Evolutionary conservation across 208 protist genomes (phyloP).

Genomic region (Crithidia bombi): DNA sequence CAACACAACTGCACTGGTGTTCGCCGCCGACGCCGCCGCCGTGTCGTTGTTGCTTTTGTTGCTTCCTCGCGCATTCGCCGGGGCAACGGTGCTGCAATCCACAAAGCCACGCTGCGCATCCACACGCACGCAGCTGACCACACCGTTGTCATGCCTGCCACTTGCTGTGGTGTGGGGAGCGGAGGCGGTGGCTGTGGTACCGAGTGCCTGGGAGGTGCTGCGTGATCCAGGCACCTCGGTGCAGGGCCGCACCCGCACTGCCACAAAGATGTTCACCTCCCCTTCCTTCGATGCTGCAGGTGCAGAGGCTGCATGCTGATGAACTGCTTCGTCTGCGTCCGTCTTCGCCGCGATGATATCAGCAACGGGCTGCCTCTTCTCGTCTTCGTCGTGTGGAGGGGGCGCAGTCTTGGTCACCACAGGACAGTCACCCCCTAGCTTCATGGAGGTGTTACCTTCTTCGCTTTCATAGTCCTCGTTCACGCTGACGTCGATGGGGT

Average conservation of each 20-base stretch:
- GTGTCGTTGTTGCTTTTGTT: background rate
- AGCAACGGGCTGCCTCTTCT: background rate
- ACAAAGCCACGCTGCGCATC: slow-evolving; percentile 24
- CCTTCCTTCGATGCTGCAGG: slow-evolving; percentile 4
- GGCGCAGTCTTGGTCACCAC: background rate
- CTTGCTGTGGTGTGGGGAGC: background rate
- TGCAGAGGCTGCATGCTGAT: background rate
- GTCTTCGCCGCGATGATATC: background rate
- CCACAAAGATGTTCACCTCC: slow-evolving; percentile 32
- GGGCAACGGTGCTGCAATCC: slow-evolving; percentile 29
- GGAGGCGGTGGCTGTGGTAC: too few relatives aligned
- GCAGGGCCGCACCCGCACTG: slow-evolving; percentile 54
- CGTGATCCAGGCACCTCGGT: background rate
- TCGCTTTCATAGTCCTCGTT: too few relatives aligned
- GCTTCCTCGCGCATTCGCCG: background rate
- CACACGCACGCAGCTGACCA: slow-evolving; percentile 27
- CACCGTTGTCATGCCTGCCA: background rate
- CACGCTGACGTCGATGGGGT: background rate
- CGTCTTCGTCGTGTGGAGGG: background rate
- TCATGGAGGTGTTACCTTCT: background rate
- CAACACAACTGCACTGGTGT: background rate
- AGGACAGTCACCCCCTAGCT: background rate
- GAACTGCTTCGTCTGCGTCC: background rate
- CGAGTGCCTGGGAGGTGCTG: too few relatives aligned
- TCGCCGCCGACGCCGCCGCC: background rate